Evolutionary conservation across 2,329 filamentous ascomycete species (phyloP).

Genomic region (Botrytis fabae): DNA sequence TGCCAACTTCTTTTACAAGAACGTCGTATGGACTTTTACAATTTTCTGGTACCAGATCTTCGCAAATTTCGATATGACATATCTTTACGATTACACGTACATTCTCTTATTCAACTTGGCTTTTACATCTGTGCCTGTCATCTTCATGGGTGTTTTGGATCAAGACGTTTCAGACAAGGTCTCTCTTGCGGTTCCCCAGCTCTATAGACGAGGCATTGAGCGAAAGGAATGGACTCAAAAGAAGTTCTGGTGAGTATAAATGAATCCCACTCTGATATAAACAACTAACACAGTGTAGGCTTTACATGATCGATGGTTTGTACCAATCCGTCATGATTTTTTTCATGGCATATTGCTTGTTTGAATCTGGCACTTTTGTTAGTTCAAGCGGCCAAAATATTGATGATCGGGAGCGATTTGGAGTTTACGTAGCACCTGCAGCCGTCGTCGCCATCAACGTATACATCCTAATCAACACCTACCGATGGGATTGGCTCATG

Average conservation of each 20-base stretch:
- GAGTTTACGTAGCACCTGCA: constrained; percentile 81
- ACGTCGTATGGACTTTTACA: constrained; percentile 94
- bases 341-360: constrained; percentile 86
- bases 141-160: constrained; percentile 93
- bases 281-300: constrained; percentile 49
- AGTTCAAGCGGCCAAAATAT: constrained; percentile 73
- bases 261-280: background rate
- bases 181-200: constrained; percentile 88
- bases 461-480: constrained; percentile 95
- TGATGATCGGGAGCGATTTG: constrained; percentile 79
- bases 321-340: constrained; percentile 95
- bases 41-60: constrained; percentile 98
- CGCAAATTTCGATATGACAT: constrained; percentile 93
- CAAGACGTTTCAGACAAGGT: constrained; percentile 95
- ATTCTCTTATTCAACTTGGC: constrained; percentile 95
- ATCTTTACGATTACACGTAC: constrained; percentile 97
- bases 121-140: constrained; percentile 92
- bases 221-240: constrained; percentile 91
- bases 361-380: constrained; percentile 66
- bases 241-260: constrained; percentile 85
- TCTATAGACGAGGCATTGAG: constrained; percentile 95
- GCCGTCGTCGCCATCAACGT: constrained; percentile 86
- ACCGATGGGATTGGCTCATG: constrained; percentile 98
- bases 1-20: constrained; percentile 99
- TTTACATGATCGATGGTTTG: constrained; percentile 91